Conservation (phyloP, 192 early-diverging fungal genomes). For the Umbelopsis ramanniana region DNA sequence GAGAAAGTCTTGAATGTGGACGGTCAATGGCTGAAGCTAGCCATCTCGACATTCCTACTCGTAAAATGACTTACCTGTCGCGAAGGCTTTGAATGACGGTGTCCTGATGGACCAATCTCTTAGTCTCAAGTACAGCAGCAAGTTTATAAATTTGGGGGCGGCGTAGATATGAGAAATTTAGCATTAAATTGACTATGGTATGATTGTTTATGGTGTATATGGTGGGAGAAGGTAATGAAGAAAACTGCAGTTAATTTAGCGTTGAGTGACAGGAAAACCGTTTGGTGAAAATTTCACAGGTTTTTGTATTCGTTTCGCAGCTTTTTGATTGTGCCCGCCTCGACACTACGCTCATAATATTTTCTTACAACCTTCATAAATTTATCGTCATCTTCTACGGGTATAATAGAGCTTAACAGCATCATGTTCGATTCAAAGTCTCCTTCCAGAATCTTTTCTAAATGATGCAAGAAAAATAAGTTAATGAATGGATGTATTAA, state of each 20-base stretch:
- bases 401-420: conserved; percentile 52
- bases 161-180: background rate
- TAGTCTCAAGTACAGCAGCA: too few species aligned
- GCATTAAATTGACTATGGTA: background rate
- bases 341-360: conserved; percentile 32
- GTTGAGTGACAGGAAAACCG: too few species aligned
- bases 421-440: conserved; percentile 55
- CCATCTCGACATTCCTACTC: too few species aligned
- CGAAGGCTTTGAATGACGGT: background rate
- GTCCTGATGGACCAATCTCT: background rate
- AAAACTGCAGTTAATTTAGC: too few species aligned
- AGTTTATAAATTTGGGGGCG: background rate
- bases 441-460: conserved; percentile 43
- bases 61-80: background rate
- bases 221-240: too few species aligned
- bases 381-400: conserved; percentile 52
- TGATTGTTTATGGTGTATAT: too few species aligned
- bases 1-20: background rate
- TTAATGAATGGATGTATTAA: background rate
- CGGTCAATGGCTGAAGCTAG: background rate
- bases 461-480: background rate
- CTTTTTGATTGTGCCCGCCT: background rate
- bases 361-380: conserved; percentile 43
- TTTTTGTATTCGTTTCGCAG: conserved; percentile 1
- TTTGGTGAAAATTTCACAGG: background rate